Conservation (phyloP, 83 land plant genomes). For the Diphasiastrum complanatum region DNA sequence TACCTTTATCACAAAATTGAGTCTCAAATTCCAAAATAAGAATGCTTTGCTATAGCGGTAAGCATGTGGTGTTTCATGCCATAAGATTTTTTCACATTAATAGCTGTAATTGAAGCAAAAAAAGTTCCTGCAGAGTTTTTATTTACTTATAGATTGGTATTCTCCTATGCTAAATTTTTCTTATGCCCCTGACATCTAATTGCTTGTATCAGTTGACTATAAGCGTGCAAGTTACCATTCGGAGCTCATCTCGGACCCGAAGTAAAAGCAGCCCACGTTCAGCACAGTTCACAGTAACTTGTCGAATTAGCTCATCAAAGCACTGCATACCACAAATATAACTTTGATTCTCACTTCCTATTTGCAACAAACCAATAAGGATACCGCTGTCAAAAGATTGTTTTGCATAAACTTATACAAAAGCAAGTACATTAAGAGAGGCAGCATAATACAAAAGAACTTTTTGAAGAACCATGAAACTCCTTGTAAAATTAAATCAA, state of each 20-base stretch:
- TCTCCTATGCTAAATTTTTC: too few species aligned
- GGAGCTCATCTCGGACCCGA: conserved; percentile 41
- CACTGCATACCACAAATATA: conserved; percentile 23
- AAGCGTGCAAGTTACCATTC: conserved; percentile 28
- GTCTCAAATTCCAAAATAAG: too few species aligned
- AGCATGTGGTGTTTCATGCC: too few species aligned
- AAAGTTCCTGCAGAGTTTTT: too few species aligned
- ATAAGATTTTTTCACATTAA: too few species aligned
- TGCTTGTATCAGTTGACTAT: background rate
- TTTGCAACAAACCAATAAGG: background rate
- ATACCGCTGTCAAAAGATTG: background rate
- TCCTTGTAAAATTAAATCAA: too few species aligned
- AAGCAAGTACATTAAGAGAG: background rate
- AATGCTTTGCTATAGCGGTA: too few species aligned
- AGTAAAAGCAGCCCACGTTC: conserved; percentile 39
- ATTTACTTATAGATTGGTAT: too few species aligned
- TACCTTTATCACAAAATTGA: background rate
- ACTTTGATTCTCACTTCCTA: background rate
- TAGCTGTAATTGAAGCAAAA: too few species aligned
- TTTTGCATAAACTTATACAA: background rate
- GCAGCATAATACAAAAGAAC: too few species aligned
- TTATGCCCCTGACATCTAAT: background rate
- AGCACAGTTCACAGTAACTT: conserved; percentile 39
- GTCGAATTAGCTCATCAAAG: conserved; percentile 38
- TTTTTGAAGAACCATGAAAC: too few species aligned